phyloP scores from a whole-genome alignment of 176 grass and related monocot genomes.

The Alopecurus myosuroides region DNA sequence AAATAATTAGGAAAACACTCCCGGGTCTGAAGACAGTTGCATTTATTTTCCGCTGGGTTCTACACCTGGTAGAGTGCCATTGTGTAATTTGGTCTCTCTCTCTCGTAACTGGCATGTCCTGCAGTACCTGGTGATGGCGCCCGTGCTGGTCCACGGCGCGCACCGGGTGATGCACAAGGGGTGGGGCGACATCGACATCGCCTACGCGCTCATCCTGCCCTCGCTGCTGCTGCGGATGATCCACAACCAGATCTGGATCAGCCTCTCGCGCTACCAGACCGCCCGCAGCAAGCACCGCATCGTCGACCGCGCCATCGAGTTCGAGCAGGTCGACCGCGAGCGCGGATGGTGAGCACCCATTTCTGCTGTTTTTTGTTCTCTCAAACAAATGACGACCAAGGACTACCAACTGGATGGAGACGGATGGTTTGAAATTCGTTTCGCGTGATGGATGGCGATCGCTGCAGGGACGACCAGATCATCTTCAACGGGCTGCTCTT shows the following conservation, averaged over 20 bases:
- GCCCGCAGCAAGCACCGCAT: constrained; percentile 80
- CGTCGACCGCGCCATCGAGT: constrained; percentile 76
- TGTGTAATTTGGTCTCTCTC: no score
- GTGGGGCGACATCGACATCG: constrained; percentile 39
- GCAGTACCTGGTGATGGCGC: constrained; percentile 74
- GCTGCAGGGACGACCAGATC: constrained; percentile 91
- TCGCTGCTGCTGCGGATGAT: constrained; percentile 52
- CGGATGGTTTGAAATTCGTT: no score
- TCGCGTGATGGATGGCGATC: no score
- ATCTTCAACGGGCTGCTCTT: constrained; percentile 71
- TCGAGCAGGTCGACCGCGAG: constrained; percentile 88
- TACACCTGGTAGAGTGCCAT: no score
- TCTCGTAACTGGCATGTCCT: neutral
- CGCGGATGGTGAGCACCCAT: constrained; percentile 48
- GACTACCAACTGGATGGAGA: no score
- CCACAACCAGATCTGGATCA: constrained; percentile 94
- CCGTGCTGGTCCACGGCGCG: constrained; percentile 40
- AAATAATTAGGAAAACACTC: neutral
- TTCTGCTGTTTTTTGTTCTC: no score
- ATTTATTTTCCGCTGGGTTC: neutral
- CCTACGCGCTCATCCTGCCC: constrained; percentile 46
- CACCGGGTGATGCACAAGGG: constrained; percentile 28
- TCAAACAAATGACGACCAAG: no score
- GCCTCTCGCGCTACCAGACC: constrained; percentile 69
- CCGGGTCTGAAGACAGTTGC: neutral